phyloP scores from a whole-genome alignment of 257 asterid genomes.

The Solanum sitiens region DNA sequence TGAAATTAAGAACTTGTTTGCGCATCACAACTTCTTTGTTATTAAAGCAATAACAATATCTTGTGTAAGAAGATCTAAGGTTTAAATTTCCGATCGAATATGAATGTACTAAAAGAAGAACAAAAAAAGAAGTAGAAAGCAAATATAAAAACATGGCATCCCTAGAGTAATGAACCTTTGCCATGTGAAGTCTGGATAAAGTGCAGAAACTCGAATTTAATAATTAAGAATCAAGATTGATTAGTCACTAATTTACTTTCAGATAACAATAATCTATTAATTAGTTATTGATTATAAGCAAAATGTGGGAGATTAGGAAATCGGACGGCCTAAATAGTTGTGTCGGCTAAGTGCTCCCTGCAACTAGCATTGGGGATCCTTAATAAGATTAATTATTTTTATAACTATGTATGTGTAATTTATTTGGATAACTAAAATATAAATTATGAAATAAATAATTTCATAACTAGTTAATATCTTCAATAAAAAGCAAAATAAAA shows the following conservation, averaged over 20 bases:
- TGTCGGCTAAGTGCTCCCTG: background rate
- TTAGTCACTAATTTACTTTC: background rate
- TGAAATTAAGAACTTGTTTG: no score
- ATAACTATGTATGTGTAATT: no score
- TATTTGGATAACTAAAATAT: no score
- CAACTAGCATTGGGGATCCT: background rate
- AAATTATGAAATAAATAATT: no score
- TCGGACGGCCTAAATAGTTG: background rate
- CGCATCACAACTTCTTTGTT: background rate
- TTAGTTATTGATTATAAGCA: background rate
- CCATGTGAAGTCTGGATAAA: background rate
- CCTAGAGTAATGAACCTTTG: background rate
- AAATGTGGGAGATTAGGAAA: background rate
- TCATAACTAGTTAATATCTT: no score
- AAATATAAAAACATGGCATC: background rate
- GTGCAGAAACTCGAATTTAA: background rate
- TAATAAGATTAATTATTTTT: no score
- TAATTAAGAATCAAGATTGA: background rate
- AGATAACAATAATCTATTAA: background rate
- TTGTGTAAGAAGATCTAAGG: background rate
- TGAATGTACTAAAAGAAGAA: no score
- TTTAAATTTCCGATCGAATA: no score
- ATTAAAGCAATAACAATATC: background rate
- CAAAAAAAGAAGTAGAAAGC: background rate
- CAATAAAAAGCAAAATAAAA: no score